phyloP scores from a whole-genome alignment of 495 filamentous ascomycete genomes.

The Podospora anserina region DNA sequence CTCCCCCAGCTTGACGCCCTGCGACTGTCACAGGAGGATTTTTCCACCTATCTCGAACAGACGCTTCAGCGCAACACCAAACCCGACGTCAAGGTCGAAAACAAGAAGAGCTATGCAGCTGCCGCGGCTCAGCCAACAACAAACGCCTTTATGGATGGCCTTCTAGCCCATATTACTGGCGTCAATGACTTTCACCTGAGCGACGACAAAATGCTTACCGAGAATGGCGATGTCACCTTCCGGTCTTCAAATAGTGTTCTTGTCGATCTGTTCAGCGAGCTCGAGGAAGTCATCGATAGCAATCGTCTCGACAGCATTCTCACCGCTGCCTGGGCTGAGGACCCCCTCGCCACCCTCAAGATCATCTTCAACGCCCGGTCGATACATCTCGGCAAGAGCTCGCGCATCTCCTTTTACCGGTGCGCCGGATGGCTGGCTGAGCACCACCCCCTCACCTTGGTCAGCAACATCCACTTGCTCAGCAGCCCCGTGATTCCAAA shows the following conservation, averaged over 20 bases:
- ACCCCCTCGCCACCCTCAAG: constrained; percentile 44
- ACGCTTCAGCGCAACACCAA: constrained; percentile 15
- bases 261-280: constrained; percentile 45
- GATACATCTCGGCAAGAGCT: constrained; percentile 49
- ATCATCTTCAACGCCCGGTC: constrained; percentile 52
- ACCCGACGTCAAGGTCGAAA: background rate
- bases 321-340: constrained; percentile 39
- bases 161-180: constrained; percentile 18
- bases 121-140: background rate
- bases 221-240: constrained; percentile 41
- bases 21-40: constrained; percentile 28
- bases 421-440: constrained; percentile 45
- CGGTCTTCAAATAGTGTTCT: constrained; percentile 38
- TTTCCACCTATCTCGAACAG: constrained; percentile 26
- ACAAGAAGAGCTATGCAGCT: background rate
- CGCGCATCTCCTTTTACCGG: constrained; percentile 40
- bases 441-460: constrained; percentile 43
- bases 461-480: constrained; percentile 46
- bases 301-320: constrained; percentile 35
- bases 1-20: constrained; percentile 37
- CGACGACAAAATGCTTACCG: constrained; percentile 42
- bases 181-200: constrained; percentile 3
- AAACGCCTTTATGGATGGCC: constrained; percentile 27
- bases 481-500: constrained; percentile 40
- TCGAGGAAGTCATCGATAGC: constrained; percentile 34